Evolutionary conservation across 2,329 filamentous ascomycete species (phyloP), one percentile per base, ranked within the genome.

Genomic region (Thermomyces lanuginosus): DNA sequence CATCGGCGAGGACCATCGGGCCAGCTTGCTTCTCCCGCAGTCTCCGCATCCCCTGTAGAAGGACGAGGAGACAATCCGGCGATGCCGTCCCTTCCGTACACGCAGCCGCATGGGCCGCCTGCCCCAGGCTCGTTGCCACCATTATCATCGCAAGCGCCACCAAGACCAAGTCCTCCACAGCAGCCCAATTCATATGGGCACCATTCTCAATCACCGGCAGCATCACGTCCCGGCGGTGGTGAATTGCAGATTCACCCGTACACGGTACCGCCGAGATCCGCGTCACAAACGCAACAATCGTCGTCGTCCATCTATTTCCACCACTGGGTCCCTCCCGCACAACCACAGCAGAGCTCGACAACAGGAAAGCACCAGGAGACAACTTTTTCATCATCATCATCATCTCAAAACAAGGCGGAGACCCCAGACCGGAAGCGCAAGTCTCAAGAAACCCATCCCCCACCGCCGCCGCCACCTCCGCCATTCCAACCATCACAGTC

Each of bases 271-370:
- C n/a, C n/a, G n/a, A n/a, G n/a, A 5, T 53, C 61, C 20, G 48
- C 55, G 23, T 64, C 66, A 32, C 69, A 73, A 41, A 66, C 31
- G 8, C 38, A 76, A 38, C 69, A 72, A 24, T 55, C 69, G 22
- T 62, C 74, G 36, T 80, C 77, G 0, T 77, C 75, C 12, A 78
- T 92, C 24, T 89, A 81, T 51, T 92, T 92, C 49, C 81, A 92
- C 46, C 81, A 92, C 48, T 92, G 83, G 82, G 78, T 86, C 33
- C 83, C 83, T 23, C 83, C 83, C 8, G 67, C 36, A 66, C 78
- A 51, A 36, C 64, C 66, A 33, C 73, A 77, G 47, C 76, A 77
- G 34, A 69, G 68, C 43, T 77, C 76, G 35, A 76, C 79, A 44
- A 75, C 77, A 58, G 73, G 76, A 70, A 76, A 70, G 27, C 52